Percentiles rank a stretch among this genome's conserved stretches.
Evolutionary conservation across 2,329 filamentous ascomycete genomes (phyloP).

Genomic region (Hymenoscyphus infarciens): DNA sequence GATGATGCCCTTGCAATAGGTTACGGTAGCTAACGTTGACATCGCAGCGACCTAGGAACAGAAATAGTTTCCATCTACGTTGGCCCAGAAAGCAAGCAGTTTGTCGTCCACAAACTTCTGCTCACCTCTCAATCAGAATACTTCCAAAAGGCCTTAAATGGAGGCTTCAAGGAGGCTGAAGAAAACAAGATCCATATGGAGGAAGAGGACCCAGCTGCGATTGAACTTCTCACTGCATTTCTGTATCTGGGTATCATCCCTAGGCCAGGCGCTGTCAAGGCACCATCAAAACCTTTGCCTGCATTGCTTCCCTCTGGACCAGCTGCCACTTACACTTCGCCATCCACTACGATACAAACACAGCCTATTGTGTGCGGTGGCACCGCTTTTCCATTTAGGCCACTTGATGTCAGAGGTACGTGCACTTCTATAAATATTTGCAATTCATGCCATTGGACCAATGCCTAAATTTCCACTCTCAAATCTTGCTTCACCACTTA

Average conservation of each 20-base stretch:
- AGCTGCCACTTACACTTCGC: neutral
- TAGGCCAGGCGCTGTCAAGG: neutral
- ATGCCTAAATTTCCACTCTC: neutral
- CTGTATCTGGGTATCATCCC: conserved; percentile 22
- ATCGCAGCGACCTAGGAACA: conserved; percentile 23
- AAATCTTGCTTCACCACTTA: neutral
- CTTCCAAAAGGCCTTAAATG: conserved; percentile 27
- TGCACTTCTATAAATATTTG: neutral
- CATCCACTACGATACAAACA: too few relatives aligned
- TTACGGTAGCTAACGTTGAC: neutral
- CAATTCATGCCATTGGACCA: too few relatives aligned
- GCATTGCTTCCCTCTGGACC: neutral
- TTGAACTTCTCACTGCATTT: conserved; percentile 24
- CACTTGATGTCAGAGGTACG: neutral
- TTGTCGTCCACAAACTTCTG: conserved; percentile 26
- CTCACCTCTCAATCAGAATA: conserved; percentile 25
- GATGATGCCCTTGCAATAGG: neutral
- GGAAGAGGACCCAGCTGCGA: conserved; percentile 20
- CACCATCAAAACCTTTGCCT: neutral
- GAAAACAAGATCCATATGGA: conserved; percentile 19
- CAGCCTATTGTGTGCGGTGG: neutral
- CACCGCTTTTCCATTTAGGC: neutral
- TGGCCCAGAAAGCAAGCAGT: conserved; percentile 22
- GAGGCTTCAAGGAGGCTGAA: conserved; percentile 23
- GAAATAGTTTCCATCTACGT: conserved; percentile 25